Conservation (phyloP, 2,329 filamentous ascomycete species). For the Torrubiella hemipterigena region DNA sequence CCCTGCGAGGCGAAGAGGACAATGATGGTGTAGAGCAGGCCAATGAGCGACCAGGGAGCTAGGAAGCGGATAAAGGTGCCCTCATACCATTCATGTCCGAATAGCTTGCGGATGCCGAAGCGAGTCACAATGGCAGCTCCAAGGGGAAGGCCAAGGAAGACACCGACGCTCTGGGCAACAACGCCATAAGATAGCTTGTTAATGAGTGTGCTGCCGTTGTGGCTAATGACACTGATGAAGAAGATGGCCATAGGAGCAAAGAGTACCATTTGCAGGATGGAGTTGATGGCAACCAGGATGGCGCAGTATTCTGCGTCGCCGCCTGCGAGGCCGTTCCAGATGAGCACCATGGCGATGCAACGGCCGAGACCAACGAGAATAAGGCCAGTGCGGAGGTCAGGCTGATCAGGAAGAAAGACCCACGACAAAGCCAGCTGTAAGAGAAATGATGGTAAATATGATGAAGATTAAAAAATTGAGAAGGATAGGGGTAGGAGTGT, state of each 20-base stretch:
- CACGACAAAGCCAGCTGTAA: constrained; percentile 44
- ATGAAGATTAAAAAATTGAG: not conserved
- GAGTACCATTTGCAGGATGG: constrained; percentile 52
- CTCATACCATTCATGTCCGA: constrained; percentile 49
- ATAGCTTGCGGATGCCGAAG: constrained; percentile 36
- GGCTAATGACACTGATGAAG: constrained; percentile 53
- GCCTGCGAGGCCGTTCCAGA: constrained; percentile 62
- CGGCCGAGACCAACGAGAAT: constrained; percentile 7
- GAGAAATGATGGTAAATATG: not conserved
- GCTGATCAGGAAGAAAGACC: constrained; percentile 42
- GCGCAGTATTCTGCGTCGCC: constrained; percentile 68
- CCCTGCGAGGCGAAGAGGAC: constrained; percentile 70
- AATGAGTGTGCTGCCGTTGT: constrained; percentile 15
- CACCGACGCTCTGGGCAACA: constrained; percentile 61
- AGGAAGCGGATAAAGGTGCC: constrained; percentile 51
- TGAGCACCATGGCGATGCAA: constrained; percentile 49
- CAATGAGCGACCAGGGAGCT: constrained; percentile 59
- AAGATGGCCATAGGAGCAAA: constrained; percentile 51
- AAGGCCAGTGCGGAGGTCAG: constrained; percentile 29
- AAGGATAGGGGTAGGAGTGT: not conserved
- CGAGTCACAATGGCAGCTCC: constrained; percentile 42
- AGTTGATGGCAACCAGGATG: constrained; percentile 56
- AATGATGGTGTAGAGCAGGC: constrained; percentile 67
- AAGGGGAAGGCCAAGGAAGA: constrained; percentile 67
- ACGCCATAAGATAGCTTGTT: constrained; percentile 37